Evolutionary conservation across 441 rosid genomes (phyloP).

Genomic region (Hura crepitans): DNA sequence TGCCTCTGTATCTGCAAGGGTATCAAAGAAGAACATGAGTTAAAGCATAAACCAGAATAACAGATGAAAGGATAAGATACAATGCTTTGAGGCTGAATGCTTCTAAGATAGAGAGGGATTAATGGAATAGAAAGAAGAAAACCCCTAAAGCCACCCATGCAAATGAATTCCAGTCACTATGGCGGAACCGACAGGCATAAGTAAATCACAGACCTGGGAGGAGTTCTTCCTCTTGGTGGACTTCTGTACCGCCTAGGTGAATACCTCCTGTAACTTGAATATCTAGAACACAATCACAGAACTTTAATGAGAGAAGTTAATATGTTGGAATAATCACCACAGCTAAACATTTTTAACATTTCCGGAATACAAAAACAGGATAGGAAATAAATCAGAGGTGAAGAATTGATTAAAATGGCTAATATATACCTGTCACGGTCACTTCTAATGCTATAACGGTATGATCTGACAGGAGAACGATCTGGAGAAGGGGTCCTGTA

Average conservation of each 20-base stretch:
- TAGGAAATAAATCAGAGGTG: too few relatives aligned
- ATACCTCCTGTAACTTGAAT: constrained; percentile 61
- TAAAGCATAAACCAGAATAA: not conserved
- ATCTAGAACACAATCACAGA: constrained; percentile 36
- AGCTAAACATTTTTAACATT: not conserved
- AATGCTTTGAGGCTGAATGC: not conserved
- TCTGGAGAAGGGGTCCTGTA: constrained; percentile 86
- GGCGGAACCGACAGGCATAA: not conserved
- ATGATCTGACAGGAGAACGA: constrained; percentile 71
- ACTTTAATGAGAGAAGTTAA: not conserved
- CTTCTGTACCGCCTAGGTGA: constrained; percentile 88
- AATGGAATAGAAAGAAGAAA: not conserved
- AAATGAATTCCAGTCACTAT: not conserved
- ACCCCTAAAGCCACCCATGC: not conserved
- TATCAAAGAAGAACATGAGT: not conserved
- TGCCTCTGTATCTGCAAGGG: constrained; percentile 54
- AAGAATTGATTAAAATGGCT: too few relatives aligned
- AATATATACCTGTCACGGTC: constrained; percentile 69
- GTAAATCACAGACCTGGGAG: constrained; percentile 56
- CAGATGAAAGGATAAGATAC: not conserved
- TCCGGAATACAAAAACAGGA: not conserved
- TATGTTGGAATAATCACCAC: not conserved
- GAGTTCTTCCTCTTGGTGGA: constrained; percentile 80
- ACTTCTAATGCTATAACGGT: constrained; percentile 58
- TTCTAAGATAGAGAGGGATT: too few relatives aligned